Base-by-base conservation (phyloP, 2,329 filamentous ascomycete species). In the Fusarium sp. region DNA sequence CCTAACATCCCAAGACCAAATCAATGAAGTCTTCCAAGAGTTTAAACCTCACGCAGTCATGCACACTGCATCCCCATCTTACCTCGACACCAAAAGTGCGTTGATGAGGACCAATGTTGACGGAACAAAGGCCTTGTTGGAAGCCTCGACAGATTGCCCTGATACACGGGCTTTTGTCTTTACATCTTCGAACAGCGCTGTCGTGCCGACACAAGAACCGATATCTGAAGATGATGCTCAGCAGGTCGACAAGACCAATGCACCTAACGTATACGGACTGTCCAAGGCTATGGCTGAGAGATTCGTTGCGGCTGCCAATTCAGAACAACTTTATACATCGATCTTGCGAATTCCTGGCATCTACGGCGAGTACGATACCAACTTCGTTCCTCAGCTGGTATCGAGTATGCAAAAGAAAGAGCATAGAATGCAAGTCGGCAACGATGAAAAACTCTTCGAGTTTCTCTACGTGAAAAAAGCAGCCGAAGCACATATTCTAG, bases 381-480 rank as follows among this genome's bases (percentile, higher is more conserved):
- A 52, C 0, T 44, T 44, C 5, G 20, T 52, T 0, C 44, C 44
- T 4, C 55, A 61, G 2, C 8, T 60, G 0, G 33, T 61, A 0
- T 18, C 23, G 3, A 61, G 55, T 4, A 44, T 60, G 6, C 4
- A 20, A 2, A 52, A 15, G 16, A 52, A 61, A 2, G 55, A 61
- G 9, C 44, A 60, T 1, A 60, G 44, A 4, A 61, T 61, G 37
- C 58, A 61, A 38, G 26, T 61, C 3, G 58, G 58, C 2, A 38
- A 34, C 0, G 20, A 61, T 4, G 9, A 6, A 0, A 61, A 61
- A n/a, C 1, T 34, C 0, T 60, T 38, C 4, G 58, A 61, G 15
- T 28, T 61, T 11, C 1, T 60, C 4, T 60, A 61, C 5, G 33
- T 60, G 3, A 33, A 30, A 3, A 61, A 61, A 3, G 58, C 58